Evolutionary conservation across 345 rosid genomes (phyloP), one percentile per base, ranked within the genome.

Genomic region (Lumnitzera littorea): DNA sequence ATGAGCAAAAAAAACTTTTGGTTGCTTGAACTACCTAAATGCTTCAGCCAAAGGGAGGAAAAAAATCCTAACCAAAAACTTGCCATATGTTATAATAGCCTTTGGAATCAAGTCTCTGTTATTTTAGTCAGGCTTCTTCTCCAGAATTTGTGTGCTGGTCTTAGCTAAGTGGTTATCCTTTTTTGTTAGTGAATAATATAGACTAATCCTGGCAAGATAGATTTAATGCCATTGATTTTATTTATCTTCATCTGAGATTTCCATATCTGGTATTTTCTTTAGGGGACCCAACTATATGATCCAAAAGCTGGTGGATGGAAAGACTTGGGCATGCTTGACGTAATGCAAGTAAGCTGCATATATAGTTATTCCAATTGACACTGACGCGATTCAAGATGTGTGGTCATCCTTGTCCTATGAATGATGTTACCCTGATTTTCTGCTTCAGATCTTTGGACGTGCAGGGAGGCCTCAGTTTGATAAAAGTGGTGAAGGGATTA

Each of bases 401-500:
- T 50, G 4, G 10, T 50, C 4, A 5, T 27, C 5, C 31, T 27
- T 5, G 5, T 27, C 1, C 31, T 27, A 50, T 4, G 52, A 50
- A 16, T 51, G 55, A 36, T 5, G 43, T 73, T 20, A 51, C 52
- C 51, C 53, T 58, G 52, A 57, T 48, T 68, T 48, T 43, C 55
- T 69, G 20, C 70, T 61, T 57, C 62, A 92, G 98, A 92, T 92
- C 50, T 92, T 92, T 82, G 98, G 98, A 69, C 89, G 98, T 76
- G 96, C 98, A 62, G 98, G 98, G 72, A 86, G 98, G 76, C 98
- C 98, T 55, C 98, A 92, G 80, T 92, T 92, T 83, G 98, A 92
- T 73, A 92, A 84, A 76, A 89, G 96, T 70, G 98, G 98, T 52
- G 98, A 92, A 69, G 98, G 98, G 70, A 89, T 92, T 67, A 92